A percentile compares a stretch with the other conserved stretches of the same genome.
Conservation (phyloP, 1,139 yeast species). For the Kluyveromyces marxianus region DNA sequence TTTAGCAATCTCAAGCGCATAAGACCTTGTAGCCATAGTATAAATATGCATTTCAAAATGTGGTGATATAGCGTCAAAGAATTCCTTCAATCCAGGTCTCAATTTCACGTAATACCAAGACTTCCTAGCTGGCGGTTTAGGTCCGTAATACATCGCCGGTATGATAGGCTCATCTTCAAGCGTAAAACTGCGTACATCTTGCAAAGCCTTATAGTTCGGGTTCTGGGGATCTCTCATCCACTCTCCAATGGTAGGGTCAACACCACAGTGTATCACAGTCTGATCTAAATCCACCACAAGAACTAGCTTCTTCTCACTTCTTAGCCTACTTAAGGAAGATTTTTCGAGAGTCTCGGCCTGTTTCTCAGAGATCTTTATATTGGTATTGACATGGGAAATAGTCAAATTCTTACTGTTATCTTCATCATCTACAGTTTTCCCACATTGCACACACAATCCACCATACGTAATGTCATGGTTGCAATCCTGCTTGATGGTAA, state of each 20-base stretch:
- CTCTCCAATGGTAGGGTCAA: conserved; percentile 93
- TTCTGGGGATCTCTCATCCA: conserved; percentile 86
- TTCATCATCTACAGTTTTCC: conserved; percentile 73
- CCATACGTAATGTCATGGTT: conserved; percentile 93
- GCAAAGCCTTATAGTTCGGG: conserved; percentile 78
- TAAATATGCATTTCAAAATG: conserved; percentile 87
- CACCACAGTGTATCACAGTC: conserved; percentile 96
- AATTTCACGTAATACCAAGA: conserved; percentile 91
- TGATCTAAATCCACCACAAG: conserved; percentile 95
- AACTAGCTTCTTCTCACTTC: conserved; percentile 61
- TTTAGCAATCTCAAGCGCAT: conserved; percentile 83
- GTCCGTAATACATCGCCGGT: conserved; percentile 52
- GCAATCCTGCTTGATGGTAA: conserved; percentile 71
- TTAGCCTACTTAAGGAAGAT: conserved; percentile 52
- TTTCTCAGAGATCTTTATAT: conserved; percentile 69
- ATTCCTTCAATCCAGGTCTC: conserved; percentile 77
- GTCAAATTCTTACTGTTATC: conserved; percentile 28
- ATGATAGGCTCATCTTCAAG: conserved; percentile 66
- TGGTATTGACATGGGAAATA: conserved; percentile 88
- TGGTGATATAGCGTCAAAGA: conserved; percentile 54
- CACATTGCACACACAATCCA: conserved; percentile 93
- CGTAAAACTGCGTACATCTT: conserved; percentile 70
- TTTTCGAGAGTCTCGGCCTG: conserved; percentile 86
- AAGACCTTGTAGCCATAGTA: conserved; percentile 97
- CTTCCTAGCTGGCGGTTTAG: conserved; percentile 42